These are phyloP conservation scores for Fusarium sp. DNA, from an alignment of 2,329 filamentous ascomycete species.

Conservation along the genomic window DNA sequence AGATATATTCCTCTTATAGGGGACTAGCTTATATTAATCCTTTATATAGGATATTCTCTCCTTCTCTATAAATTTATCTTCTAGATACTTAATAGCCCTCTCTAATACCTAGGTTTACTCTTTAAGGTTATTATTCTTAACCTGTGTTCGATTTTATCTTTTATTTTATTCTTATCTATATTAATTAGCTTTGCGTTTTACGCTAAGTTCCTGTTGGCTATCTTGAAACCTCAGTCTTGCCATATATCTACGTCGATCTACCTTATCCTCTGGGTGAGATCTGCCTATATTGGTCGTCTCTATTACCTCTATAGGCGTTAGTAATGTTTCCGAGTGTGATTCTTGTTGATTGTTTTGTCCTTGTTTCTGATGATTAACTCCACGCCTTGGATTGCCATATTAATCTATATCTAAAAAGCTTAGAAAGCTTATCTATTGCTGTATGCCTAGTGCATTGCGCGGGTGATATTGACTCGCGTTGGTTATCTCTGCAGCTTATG, in stretches of 20 bases:
- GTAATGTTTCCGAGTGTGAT: too few relatives aligned
- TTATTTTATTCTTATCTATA: background rate
- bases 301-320: too few relatives aligned
- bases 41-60: background rate
- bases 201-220: background rate
- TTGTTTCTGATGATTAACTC: too few relatives aligned
- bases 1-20: conserved; percentile 3
- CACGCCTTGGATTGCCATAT: too few relatives aligned
- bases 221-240: too few relatives aligned
- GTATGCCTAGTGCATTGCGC: background rate
- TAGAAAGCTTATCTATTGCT: background rate
- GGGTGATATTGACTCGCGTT: background rate
- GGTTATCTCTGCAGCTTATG: background rate
- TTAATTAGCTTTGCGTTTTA: background rate
- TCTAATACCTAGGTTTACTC: background rate
- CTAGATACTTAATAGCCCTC: background rate
- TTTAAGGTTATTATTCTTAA: background rate
- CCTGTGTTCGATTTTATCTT: background rate
- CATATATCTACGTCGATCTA: too few relatives aligned
- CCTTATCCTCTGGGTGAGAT: too few relatives aligned
- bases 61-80: background rate
- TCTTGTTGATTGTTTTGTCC: too few relatives aligned
- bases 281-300: too few relatives aligned
- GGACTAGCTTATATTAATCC: background rate
- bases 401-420: background rate